phyloP scores from a whole-genome alignment of 805 yeast genomes.

The Saccharomycodes ludwigii region DNA sequence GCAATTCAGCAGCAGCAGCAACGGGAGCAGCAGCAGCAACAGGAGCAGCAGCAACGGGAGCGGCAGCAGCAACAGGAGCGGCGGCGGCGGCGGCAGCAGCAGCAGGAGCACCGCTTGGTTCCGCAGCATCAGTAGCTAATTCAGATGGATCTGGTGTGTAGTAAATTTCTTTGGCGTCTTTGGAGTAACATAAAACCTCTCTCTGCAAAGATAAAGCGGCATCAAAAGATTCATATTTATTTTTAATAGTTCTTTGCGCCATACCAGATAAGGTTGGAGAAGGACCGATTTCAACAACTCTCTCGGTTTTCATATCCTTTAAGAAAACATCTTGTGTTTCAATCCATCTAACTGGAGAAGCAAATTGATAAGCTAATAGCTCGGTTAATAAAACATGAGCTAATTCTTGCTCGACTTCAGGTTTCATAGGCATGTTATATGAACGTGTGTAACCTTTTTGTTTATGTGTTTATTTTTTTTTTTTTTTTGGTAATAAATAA shows the following conservation, averaged over 20 bases:
- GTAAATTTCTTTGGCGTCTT: constrained; percentile 92
- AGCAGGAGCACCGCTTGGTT: constrained; percentile 27
- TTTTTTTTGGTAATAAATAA: background rate
- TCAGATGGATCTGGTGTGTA: constrained; percentile 72
- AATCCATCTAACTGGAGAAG: constrained; percentile 99
- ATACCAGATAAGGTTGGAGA: constrained; percentile 97
- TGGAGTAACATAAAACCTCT: constrained; percentile 90
- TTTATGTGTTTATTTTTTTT: background rate
- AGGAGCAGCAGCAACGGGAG: constrained; percentile 43
- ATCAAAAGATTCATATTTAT: constrained; percentile 87
- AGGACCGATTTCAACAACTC: constrained; percentile 98
- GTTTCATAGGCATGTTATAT: constrained; percentile 35
- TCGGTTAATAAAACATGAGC: constrained; percentile 92
- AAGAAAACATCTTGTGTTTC: constrained; percentile 98
- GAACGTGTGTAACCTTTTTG: background rate
- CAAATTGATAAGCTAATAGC: constrained; percentile 95
- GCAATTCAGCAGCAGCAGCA: constrained; percentile 72
- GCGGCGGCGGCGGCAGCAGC: constrained; percentile 45
- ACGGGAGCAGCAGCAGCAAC: constrained; percentile 57
- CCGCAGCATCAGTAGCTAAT: constrained; percentile 23
- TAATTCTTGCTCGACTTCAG: constrained; percentile 95
- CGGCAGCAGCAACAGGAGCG: constrained; percentile 44
- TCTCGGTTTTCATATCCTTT: constrained; percentile 87
- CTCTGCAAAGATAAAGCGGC: constrained; percentile 82
- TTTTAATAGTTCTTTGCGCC: constrained; percentile 96